Base-by-base conservation (phyloP, 2,329 filamentous ascomycete genomes). In the Penicillium brevicompactum region DNA sequence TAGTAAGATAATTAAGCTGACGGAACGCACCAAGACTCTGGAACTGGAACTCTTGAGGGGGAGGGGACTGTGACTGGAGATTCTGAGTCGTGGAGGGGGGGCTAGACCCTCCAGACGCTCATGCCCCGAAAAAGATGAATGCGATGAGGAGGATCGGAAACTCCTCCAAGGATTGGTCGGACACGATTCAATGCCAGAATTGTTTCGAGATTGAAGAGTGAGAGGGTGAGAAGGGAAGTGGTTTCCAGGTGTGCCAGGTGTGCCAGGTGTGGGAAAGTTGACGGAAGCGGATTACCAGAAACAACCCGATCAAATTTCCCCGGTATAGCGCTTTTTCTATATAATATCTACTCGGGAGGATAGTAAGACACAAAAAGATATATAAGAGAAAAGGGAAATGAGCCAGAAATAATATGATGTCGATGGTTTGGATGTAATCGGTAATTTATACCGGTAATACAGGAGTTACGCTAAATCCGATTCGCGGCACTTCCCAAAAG, bases 21-120 rank as follows among this genome's bases (percentile, higher is more conserved):
- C 37, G 46, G n/a, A 53, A 52, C 55, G 41, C 55, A 55, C 49
- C 52, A 50, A 50, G 55, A 42, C 41, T 37, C 32, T 49, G 44
- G 41, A 53, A 49, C 34, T 37, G 38, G 40, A 27, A 27, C 24
- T 27, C 18, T 18, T 18, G 18, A 18, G 18, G 18, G 24, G 24
- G 8, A 8, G 34, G 48, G 52, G 45, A 53, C 49, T 50, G 44
- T 51, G 57, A 41, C 50, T 59, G 49, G 22, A 37, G 31, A 30
- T 41, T 27, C 43, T 51, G 31, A 47, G 56, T 58, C 59, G 57
- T 57, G 48, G 59, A 58, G 57, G 63, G 63, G 59, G 63, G 67
- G 65, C 62, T 66, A 70, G 66, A 69, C 67, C 66, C 64, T 69
- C 66, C 63, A 60, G 57, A 64, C 63, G 60, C 66, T 68, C 67